Base-by-base conservation (phyloP, 768 basidiomycete species). In the Tremella mesenterica region DNA sequence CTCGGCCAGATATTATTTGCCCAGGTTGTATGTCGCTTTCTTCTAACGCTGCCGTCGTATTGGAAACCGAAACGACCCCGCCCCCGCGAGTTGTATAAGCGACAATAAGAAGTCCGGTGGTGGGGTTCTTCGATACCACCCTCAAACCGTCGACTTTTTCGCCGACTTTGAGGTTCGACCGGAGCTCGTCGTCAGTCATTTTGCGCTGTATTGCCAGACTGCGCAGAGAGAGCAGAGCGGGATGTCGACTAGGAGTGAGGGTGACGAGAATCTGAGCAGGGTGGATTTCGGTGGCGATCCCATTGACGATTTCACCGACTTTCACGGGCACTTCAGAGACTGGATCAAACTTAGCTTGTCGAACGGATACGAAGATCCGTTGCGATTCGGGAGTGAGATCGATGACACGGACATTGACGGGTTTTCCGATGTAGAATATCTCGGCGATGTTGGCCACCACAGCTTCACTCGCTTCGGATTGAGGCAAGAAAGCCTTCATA, bases 91-190 rank as follows among this genome's bases (percentile, higher is more conserved):
- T 45, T 18, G 33, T 33, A 57, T 67, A 63, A 31, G 63, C 63
- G 13, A 73, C 68, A 57, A 95, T 83, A 56, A 95, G 85, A 58
- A 96, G 79, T 8, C 83, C 82, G 63, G 87, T 88, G 62, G 87
- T 88, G 7, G 82, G 78, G 67, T 88, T 90, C 59, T 87, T 85
- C 8, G 87, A 85, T 21, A 91, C 85, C n/a, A 97, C 86, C 6
- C 87, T 81, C 18, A 99, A 77, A 45, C 86, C 85, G 10, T 83
- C 77, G 26, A 96, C 71, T 43, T 76, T 77, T 43, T 87, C 85
- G 10, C 87, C 88, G 7, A 77, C 75, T 59, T 84, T 81, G 44
- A 96, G 74, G 7, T 75, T 71, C 2, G 75, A 73, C 23, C 81
- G 81, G 21, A 91, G 76, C 63, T 86, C 85, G 23, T 83, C 76